Base-by-base conservation (phyloP, 2,329 filamentous ascomycete species). In the Verticillium albo-atrum region DNA sequence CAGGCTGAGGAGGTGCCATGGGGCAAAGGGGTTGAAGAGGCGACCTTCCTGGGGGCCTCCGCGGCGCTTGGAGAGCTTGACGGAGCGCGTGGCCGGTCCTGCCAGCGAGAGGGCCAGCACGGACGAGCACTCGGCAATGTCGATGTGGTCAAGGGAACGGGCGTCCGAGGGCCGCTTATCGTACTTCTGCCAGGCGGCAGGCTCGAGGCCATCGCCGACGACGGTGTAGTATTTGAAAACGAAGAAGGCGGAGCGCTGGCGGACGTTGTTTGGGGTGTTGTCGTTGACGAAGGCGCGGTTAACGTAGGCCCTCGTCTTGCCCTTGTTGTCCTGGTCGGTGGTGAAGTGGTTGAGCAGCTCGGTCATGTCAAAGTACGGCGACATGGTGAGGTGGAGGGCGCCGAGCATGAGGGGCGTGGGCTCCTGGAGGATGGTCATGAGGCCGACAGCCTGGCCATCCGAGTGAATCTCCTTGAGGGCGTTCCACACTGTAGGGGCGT, bases 151-250 rank as follows among this genome's bases (percentile, higher is more conserved):
- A 59, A 74, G 67, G 17, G 72, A 62, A 23, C 72, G 66, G 57
- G 71, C 69, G 65, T 77, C 68, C 34, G 71, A 65, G 0, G 76
- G 70, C n/a, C 75, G 70, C 51, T 75, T 77, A 63, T 87, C 84
- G 37, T 80, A 79, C 23, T 76, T 72, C 66, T 88, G 86, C 84
- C 85, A 88, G 6, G 81, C 75, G 65, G 85, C 82, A 0, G 86
- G 85, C 32, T 77, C 75, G 47, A 84, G 79, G 4, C 78, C 79
- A 4, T 82, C 76, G 2, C 79, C 81, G 14, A 88, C 79, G 6
- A 87, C 76, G 5, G 85, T 88, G 66, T 86, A 87, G 67, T 87
- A 88, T 64, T 88, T 86, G 68, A 88, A 87, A 50, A 79, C 82
- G 67, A 88, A 87, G 63, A 86, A 80, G 68, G 87, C 86, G 7